These are phyloP conservation scores for Carex myosuroides DNA, from an alignment of 176 grass and related monocot species.

Conservation along the genomic window DNA sequence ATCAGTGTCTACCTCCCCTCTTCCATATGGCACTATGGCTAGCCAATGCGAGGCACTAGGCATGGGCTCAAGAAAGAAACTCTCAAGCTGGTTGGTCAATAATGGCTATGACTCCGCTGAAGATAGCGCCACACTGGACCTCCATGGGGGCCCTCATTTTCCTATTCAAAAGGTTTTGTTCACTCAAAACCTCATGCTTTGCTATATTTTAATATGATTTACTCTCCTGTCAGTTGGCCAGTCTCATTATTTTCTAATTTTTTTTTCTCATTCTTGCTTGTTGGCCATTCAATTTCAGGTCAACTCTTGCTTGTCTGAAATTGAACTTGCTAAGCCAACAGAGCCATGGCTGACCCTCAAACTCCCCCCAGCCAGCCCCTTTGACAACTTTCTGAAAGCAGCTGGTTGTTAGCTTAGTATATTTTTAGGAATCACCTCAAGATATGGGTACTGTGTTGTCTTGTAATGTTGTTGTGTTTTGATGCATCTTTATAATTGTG, in stretches of 20 bases:
- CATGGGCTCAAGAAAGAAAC: constrained; percentile 77
- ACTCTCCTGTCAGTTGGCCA: neutral
- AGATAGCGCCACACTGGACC: constrained; percentile 35
- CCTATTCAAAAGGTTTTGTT: constrained; percentile 44
- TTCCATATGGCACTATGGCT: constrained; percentile 88
- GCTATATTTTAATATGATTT: neutral
- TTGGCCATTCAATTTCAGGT: constrained; percentile 32
- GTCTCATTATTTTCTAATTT: neutral
- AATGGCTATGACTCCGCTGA: constrained; percentile 46
- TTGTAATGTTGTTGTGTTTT: neutral
- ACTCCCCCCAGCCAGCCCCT: constrained; percentile 82
- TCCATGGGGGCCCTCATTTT: constrained; percentile 30
- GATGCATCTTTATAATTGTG: neutral
- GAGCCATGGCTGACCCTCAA: constrained; percentile 51
- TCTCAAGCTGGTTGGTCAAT: constrained; percentile 87
- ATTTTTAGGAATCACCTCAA: constrained; percentile 21
- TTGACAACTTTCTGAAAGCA: constrained; percentile 93
- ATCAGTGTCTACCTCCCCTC: constrained; percentile 86
- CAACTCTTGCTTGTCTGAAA: constrained; percentile 37
- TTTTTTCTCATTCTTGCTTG: neutral
- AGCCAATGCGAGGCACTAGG: constrained; percentile 92
- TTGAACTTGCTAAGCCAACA: neutral
- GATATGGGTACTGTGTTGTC: neutral
- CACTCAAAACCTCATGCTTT: neutral
- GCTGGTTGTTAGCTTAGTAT: constrained; percentile 45